Percentiles rank a stretch among this genome's conserved stretches.
These are phyloP conservation scores for Fusarium mangiferae DNA, from an alignment of 2,329 filamentous ascomycete species.

Conservation along the genomic window DNA sequence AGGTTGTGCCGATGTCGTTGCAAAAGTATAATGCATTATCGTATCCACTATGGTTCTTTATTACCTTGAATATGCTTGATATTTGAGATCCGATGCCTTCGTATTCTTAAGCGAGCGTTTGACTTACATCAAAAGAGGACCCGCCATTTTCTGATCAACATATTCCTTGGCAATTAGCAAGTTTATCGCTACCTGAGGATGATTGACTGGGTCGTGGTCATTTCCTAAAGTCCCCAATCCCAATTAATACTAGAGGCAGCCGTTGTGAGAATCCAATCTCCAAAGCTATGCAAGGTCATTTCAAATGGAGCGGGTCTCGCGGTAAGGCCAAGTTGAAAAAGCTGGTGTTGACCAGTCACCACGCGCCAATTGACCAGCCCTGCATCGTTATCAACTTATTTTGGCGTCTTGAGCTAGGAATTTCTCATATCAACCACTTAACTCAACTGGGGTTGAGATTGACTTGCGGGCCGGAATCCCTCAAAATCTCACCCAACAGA, in stretches of 20 bases:
- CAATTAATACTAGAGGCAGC: conserved; percentile 29
- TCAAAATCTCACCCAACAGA: conserved; percentile 18
- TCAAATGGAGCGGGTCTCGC: conserved; percentile 38
- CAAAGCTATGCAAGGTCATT: conserved; percentile 37
- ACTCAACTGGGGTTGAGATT: conserved; percentile 12
- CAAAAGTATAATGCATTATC: not conserved
- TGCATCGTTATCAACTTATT: conserved; percentile 37
- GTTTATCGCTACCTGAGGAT: conserved; percentile 12
- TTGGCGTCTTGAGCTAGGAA: conserved; percentile 17
- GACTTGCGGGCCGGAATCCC: conserved; percentile 33
- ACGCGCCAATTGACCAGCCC: conserved; percentile 25
- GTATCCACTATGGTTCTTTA: conserved; percentile 9
- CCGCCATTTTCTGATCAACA: not conserved
- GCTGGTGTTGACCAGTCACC: conserved; percentile 31
- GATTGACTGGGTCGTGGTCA: conserved; percentile 22
- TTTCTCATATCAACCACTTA: conserved; percentile 19
- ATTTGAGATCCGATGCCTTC: not conserved
- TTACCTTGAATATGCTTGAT: not conserved
- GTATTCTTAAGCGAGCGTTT: conserved; percentile 3
- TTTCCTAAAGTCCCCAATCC: conserved; percentile 25
- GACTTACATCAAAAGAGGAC: not conserved
- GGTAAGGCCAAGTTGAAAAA: conserved; percentile 18
- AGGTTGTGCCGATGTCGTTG: conserved; percentile 1
- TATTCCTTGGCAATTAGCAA: conserved; percentile 4
- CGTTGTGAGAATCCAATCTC: conserved; percentile 36